Evolutionary conservation across 441 rosid species (phyloP).

Genomic region (Macaranga tanarius): DNA sequence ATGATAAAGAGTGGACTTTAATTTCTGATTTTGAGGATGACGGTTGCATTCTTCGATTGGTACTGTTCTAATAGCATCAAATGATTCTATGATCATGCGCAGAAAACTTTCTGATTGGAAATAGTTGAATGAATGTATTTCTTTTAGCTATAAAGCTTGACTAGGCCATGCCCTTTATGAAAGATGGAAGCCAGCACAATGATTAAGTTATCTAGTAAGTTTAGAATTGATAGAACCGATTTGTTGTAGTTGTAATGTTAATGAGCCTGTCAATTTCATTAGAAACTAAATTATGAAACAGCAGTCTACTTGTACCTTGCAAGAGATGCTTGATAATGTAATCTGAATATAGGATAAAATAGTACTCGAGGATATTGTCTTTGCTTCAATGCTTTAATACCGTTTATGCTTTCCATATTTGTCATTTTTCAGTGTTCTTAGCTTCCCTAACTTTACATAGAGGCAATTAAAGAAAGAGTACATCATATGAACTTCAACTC

Average conservation of each 20-base stretch:
- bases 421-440: background rate
- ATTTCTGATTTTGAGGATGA: conserved; percentile 5
- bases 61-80: background rate
- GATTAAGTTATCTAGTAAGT: background rate
- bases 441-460: background rate
- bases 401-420: background rate
- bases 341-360: background rate
- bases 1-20: background rate
- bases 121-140: background rate
- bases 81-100: background rate
- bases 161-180: conserved; percentile 18
- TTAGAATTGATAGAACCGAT: background rate
- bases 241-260: background rate
- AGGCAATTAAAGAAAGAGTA: background rate
- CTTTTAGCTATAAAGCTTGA: conserved; percentile 14
- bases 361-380: background rate
- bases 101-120: background rate
- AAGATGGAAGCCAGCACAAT: conserved; percentile 19
- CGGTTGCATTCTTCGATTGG: background rate
- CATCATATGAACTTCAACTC: background rate
- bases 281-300: background rate
- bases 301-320: background rate
- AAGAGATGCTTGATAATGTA: background rate
- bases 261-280: background rate
- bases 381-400: background rate